Base-by-base conservation (phyloP, 306 rosid genomes). In the Rubus idaeus region DNA sequence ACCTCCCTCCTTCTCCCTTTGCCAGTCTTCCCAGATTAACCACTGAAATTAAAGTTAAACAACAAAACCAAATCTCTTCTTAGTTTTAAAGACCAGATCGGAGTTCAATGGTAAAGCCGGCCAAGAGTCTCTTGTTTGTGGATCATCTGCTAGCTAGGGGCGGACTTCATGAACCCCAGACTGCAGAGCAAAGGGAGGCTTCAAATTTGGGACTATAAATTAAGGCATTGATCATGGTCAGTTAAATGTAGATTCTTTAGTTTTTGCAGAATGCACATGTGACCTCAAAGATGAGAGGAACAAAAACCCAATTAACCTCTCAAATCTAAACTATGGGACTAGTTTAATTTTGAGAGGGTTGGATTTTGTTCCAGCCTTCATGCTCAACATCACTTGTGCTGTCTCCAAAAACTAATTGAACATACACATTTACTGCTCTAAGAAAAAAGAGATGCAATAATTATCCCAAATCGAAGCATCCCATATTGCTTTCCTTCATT, bases 261-360 rank as follows among this genome's bases (percentile, higher is more conserved):
- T 55, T 55, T 55, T 20, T n/a, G 61, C 61, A 55, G 30, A 55
- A 55, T 55, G 30, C 58, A 18, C 21, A 53, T 13, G n/a, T 50
- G n/a, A 50, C 55, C 61, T 53, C 60, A 53, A 52, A 55, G 26
- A 55, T 55, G 61, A 55, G 61, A 55, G 61, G 61, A 55, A 26
- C n/a, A 51, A 16, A 30, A 53, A 17, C 60, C 26, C 23, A 53
- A 6, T 18, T 53, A 53, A 53, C 23, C 60, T 53, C 60, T 53
- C 55, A 50, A 50, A 45, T 45, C 10, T 45, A 45, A 8, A 13
- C 55, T 50, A 1, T 50, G 55, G n/a, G 14, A 13, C n/a, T 13
- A 50, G 55, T 3, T 55, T 30, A 30, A 30, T 30, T 55, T 55
- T 0, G 61, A n/a, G 30, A n/a, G 30, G 60, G 60, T 55, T 45